Base-by-base conservation (phyloP, 140 eudicot species). In the Anethum foeniculum region DNA sequence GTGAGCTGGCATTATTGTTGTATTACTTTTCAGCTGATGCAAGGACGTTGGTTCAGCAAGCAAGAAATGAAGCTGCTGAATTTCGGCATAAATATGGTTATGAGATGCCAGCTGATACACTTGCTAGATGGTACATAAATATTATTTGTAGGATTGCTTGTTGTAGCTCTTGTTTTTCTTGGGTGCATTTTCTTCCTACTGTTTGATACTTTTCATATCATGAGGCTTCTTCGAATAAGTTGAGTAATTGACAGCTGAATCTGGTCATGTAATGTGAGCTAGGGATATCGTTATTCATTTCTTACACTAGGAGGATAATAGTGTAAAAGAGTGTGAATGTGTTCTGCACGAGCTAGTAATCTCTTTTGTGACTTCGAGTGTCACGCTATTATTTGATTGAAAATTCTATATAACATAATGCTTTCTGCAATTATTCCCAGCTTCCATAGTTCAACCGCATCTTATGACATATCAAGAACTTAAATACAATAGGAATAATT, bases 21-120 rank as follows among this genome's bases (percentile, higher is more conserved):
- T 78, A 21, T 68, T 9, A 58, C 8, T 78, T 64, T 79, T 47
- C 87, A 94, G 99, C 99, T 88, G 99, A 95, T 92, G 95, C 99
- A 60, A 92, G 97, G 93, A 86, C 97, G 25, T 88, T 95, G 91
- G 99, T 95, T 74, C 97, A 92, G 76, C 99, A 92, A 87, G 97
- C 99, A 77, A 90, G 99, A 85, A 90, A 95, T 85, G 97, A 95
- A 83, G 97, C 99, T 49, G 99, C 99, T 58, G 99, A 95, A 85
- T 95, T 90, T 58, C 97, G 99, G 41, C 86, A 79, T 64, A 90
- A 86, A 89, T 92, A 89, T 89, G 99, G 99, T 21, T 95, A 95
- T 73, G 99, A 95, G 87, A 95, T 95, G 97, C 99, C 97, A 62
- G 99, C 87, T 62, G 99, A 95, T 52, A 91, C 86, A 69, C 83